Evolutionary conservation across 345 rosid genomes (phyloP), one percentile per base, ranked within the genome.

Genomic region (sweet orange (Citrus sinensis)): DNA sequence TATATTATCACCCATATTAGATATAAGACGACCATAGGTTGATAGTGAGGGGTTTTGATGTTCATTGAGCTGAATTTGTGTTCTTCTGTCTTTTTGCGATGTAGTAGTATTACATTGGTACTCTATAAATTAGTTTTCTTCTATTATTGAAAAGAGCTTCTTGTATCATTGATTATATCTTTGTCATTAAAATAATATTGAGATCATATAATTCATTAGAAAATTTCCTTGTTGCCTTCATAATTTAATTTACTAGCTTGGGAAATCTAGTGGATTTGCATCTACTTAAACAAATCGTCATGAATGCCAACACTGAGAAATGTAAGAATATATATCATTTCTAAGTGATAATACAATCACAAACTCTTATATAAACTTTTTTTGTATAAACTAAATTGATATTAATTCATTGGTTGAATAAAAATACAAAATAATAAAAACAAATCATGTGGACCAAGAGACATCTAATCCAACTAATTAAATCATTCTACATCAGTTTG

Each of bases 381-480:
- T 5, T 35, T 35, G 1, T 5, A 35, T 0, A 5, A 35, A 35
- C 7, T 35, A 0, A 35, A 0, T 35, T 35, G 1, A 5, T 0
- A 5, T 35, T 35, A 35, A 1, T 5, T 35, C 37, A 35, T 35
- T 6, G 37, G 1, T 35, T 35, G 37, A 35, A 35, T 35, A 35
- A 35, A 34, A 35, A 35, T 35, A 35, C 1, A 5, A 35, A 35
- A 35, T 35, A 35, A 35, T 35, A 35, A 35, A 35, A 35, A 35
- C 7, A 35, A 35, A 35, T 35, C 7, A 35, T 1, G 7, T 6
- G 7, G 1, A 35, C 7, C 7, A 35, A 35, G 37, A 5, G 37
- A 35, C 7, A 35, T 35, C 1, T 35, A 35, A 35, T 35, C 37
- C 7, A 6, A 35, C 7, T 35, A 35, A 6, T 35, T 35, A 35